These are phyloP conservation scores for Petunia secreta DNA, from an alignment of 257 asterid genomes.

Conservation along the genomic window DNA sequence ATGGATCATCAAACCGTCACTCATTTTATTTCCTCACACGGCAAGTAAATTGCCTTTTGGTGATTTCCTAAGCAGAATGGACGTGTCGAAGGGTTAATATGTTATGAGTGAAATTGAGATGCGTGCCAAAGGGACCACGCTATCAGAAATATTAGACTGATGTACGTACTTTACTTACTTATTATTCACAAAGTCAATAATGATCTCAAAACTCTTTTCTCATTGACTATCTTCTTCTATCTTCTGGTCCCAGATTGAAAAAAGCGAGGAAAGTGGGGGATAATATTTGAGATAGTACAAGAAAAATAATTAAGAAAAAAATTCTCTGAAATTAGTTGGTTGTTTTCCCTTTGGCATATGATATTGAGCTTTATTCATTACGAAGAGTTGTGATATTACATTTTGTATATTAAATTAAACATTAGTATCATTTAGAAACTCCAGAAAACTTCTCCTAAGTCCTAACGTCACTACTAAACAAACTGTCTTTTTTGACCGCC, in stretches of 20 bases:
- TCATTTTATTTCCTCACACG: conserved; percentile 34
- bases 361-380: no score
- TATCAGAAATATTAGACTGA: conserved; percentile 33
- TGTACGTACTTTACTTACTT: background rate
- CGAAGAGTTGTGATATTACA: no score
- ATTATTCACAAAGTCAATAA: conserved; percentile 15
- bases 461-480: no score
- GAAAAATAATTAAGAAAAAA: background rate
- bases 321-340: no score
- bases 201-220: conserved; percentile 21
- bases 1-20: conserved; percentile 41
- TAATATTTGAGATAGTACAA: background rate
- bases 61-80: conserved; percentile 16
- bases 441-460: no score
- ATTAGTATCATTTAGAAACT: no score
- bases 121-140: conserved; percentile 43
- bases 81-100: conserved; percentile 35
- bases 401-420: no score
- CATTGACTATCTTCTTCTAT: background rate
- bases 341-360: no score
- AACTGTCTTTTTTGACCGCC: no score
- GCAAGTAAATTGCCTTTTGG: conserved; percentile 38
- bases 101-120: conserved; percentile 38
- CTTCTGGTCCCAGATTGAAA: background rate
- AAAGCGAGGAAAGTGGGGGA: background rate